A percentile compares a stretch with the other conserved stretches of the same genome.
Evolutionary conservation across 1,139 yeast genomes (phyloP).

Genomic region (Yamadazyma atlantica): DNA sequence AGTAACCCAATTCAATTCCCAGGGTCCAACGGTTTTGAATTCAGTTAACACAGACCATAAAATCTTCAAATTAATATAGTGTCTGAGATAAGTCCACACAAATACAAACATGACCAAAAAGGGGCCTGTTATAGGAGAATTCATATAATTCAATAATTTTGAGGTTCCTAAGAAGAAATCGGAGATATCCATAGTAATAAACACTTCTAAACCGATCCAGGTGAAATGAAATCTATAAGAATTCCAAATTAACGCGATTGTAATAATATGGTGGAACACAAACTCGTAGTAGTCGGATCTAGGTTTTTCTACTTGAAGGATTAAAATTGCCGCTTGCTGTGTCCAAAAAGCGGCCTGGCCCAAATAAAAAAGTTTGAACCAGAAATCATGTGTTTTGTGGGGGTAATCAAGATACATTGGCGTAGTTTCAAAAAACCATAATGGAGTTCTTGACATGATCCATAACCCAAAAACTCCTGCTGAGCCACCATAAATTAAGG

Average conservation of each 20-base stretch:
- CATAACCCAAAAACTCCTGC: constrained; percentile 87
- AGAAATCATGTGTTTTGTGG: constrained; percentile 69
- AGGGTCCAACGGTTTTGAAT: constrained; percentile 81
- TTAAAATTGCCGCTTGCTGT: constrained; percentile 83
- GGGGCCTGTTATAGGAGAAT: constrained; percentile 61
- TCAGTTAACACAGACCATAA: constrained; percentile 89
- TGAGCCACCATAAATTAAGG: constrained; percentile 75
- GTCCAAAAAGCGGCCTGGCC: constrained; percentile 98
- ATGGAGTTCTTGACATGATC: constrained; percentile 78
- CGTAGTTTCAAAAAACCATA: constrained; percentile 87
- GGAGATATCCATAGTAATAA: constrained; percentile 93
- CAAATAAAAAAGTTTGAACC: constrained; percentile 78
- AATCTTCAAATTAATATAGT: constrained; percentile 74
- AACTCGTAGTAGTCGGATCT: constrained; percentile 90
- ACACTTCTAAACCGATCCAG: constrained; percentile 89
- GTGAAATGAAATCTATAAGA: constrained; percentile 95
- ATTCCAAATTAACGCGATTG: constrained; percentile 82
- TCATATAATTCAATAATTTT: constrained; percentile 82
- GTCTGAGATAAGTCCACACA: constrained; percentile 88
- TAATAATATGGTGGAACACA: constrained; percentile 89
- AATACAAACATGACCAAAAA: constrained; percentile 66
- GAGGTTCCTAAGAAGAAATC: constrained; percentile 86
- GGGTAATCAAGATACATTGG: constrained; percentile 82
- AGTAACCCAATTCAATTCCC: constrained; percentile 79
- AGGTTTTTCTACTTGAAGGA: constrained; percentile 88